Conservation (phyloP, 2,329 filamentous ascomycete genomes). For the Didymosphaeria variabile region DNA sequence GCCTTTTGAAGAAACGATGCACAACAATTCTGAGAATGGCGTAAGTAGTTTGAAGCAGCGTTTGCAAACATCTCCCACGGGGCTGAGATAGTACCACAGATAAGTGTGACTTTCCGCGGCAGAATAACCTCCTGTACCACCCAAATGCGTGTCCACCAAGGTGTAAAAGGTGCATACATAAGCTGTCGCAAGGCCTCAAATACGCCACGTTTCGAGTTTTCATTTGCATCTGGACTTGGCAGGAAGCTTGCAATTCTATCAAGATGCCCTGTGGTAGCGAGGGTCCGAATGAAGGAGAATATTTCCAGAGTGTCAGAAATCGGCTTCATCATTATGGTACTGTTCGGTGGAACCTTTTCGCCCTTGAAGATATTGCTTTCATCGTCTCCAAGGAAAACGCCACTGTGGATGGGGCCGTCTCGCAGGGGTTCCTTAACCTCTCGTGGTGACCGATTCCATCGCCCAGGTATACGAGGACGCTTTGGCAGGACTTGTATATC, state of each 20-base stretch:
- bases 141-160: slow-evolving; percentile 31
- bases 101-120: slow-evolving; percentile 14
- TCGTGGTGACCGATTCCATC: not conserved
- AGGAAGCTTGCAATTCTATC: too few relatives aligned
- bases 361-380: too few relatives aligned
- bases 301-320: too few relatives aligned
- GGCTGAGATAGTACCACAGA: slow-evolving; percentile 21
- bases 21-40: slow-evolving; percentile 16
- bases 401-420: too few relatives aligned
- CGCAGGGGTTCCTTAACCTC: too few relatives aligned
- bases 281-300: too few relatives aligned
- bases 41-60: slow-evolving; percentile 11
- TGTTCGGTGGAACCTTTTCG: too few relatives aligned
- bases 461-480: slow-evolving; percentile 28
- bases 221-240: too few relatives aligned
- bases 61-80: slow-evolving; percentile 21
- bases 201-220: not conserved
- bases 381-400: too few relatives aligned
- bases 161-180: slow-evolving; percentile 26
- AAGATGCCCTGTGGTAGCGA: too few relatives aligned
- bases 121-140: slow-evolving; percentile 26
- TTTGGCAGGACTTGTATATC: slow-evolving; percentile 20
- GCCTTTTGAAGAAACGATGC: not conserved
- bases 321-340: too few relatives aligned
- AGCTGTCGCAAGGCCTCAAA: slow-evolving; percentile 23